phyloP scores from a whole-genome alignment of 345 rosid genomes.

The Ceriops tagal region DNA sequence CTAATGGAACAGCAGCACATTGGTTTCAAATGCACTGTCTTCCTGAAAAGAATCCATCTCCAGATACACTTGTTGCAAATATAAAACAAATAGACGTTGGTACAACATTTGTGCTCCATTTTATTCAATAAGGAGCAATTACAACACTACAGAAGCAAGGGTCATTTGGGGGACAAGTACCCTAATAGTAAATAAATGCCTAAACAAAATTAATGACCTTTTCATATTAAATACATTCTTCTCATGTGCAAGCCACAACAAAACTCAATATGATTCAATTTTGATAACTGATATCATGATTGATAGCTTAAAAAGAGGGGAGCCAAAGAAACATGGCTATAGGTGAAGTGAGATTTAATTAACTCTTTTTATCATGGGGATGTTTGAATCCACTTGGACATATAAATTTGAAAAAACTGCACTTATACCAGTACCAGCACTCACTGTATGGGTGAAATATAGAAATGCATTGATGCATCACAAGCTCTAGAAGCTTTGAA shows the following conservation, averaged over 20 bases:
- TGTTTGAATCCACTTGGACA: no score
- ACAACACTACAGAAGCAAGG: not conserved
- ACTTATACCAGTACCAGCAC: no score
- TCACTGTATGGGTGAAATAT: no score
- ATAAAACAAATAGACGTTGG: not conserved
- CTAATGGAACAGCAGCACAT: slow-evolving; percentile 3
- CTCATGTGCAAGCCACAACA: not conserved
- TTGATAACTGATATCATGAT: no score
- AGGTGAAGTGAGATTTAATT: no score
- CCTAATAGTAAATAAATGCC: no score
- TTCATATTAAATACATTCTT: not conserved
- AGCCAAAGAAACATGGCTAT: no score
- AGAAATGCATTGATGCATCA: no score
- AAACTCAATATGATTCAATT: not conserved
- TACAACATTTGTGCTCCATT: not conserved
- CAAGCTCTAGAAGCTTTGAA: no score
- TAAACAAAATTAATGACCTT: not conserved
- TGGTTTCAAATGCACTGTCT: slow-evolving; percentile 21
- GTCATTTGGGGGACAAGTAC: not conserved
- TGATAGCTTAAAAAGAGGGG: no score
- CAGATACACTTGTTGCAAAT: slow-evolving; percentile 11
- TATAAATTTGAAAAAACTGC: no score
- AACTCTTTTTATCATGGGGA: no score
- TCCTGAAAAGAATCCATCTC: slow-evolving; percentile 34
- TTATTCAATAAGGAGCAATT: not conserved